Base-by-base conservation (phyloP, 257 asterid species). In the Capsicum rhomboideum region DNA sequence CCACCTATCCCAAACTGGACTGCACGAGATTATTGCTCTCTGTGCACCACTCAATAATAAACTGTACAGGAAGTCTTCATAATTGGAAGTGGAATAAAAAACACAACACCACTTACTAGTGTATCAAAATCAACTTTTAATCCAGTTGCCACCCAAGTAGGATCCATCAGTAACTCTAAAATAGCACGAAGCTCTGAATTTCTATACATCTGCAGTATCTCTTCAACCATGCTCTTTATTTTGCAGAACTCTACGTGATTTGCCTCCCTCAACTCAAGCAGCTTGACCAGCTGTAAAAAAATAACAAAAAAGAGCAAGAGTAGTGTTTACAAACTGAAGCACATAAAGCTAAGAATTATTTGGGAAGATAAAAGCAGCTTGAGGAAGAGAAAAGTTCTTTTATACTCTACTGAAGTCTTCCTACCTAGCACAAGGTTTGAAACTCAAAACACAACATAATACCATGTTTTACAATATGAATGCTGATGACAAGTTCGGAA, bases 61-160 rank as follows among this genome's bases (percentile, higher is more conserved):
- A 77, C 81, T 16, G 44, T 16, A 49, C 44, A 16, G 44, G 63
- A 77, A 50, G 18, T 77, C 81, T 50, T 49, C 1, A 4, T 75
- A 26, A 28, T 16, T 50, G 67, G 20, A 50, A 28, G 59, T 64
- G 78, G 34, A 34, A 56, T 4, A 67, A 61, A 82, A 52, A 29
- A 10, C 53, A 37, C 68, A 53, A 80, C 56, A 77, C 14, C 63
- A 88, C 98, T 90, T 88, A 93, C 99, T 84, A 96, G 90, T 42
- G 93, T 91, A 88, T 92, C 97, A 86, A 92, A 83, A 81, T 93
- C 97, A 84, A 92, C 89, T 91, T 91, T 94, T 86, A 96, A 87
- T 79, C 99, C 99, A 79, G 98, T 96, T 50, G 98, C 96, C 79
- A 89, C 93, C 96, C 97, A 93, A 69, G 99, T 91, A 86, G 99